Evolutionary conservation across 1,284 basidiomycete genomes (phyloP), one percentile per base, ranked within the genome.

Genomic region (Takashimella koratensis): DNA sequence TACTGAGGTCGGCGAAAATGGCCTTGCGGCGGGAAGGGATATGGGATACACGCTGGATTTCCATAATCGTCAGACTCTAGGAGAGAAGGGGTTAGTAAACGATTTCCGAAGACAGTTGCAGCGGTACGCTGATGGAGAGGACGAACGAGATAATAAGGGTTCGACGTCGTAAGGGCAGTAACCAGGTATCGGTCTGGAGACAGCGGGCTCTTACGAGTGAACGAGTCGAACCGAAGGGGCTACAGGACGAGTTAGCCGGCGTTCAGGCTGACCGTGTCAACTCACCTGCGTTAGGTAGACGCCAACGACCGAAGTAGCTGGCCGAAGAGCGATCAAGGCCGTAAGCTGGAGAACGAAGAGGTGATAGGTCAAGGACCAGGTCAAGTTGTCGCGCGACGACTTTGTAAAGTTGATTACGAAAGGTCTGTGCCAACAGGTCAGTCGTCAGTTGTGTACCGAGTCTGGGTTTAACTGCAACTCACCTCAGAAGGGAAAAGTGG

Each of bases 41-140:
- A 45, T 66, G 56, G 10, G 63, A 63, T 8, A 69, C 57, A 23
- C 70, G 62, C 20, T 71, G 58, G 2, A 74, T 60, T 59, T 74
- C 73, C 60, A 73, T 66, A n/a, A 72, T 45, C 1, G 73, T 74
- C 59, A 72, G 70, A 57, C 68, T 64, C 68, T 70, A 44, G 4
- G 16, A 4, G 24, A 36, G 30, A 8, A 36, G 16, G 30, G 30
- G 16, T 8, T 8, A 36, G 30, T 36, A 8, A 8, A 8, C 30
- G 16, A 36, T 8, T 16, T 8, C 10, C 10, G 8, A 16, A 36
- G 30, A 8, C 30, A 36, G 16, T 8, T 36, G 30, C 8, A 16
- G 16, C 30, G 16, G 16, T 8, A 36, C 8, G 30, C 8, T 36
- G 30, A 36, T 36, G 16, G 16, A 36, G 30, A 8, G 30, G 30